Base-by-base conservation (phyloP, 2,329 filamentous ascomycete genomes). In the Penicillium paneum region DNA sequence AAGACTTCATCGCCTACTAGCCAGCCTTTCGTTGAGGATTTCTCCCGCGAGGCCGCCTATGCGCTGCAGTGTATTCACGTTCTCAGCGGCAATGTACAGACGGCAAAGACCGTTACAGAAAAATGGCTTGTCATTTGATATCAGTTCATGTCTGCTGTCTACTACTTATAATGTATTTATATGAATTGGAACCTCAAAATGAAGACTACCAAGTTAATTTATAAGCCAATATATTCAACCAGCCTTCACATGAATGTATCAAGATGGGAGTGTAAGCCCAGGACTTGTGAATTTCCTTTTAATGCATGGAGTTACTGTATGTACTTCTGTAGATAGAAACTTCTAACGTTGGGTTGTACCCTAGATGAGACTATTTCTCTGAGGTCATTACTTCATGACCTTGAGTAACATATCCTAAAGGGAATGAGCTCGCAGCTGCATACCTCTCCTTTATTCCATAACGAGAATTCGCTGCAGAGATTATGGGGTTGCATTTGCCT, bases 21-120 rank as follows among this genome's bases (percentile, higher is more conserved):
- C 12, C 57, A 47, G 8, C 60, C 51, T 8, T 63, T 71, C 52
- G 67, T 74, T 13, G 83, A 87, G 64, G 82, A 89, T 61, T 83
- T 89, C 62, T 81, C 81, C 8, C 74, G 78, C 8, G 89, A 93
- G 70, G 87, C 89, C 15, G 89, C 89, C n/a, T 86, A 86, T 72
- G 88, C 89, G 29, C 72, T 92, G 60, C 83, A 90, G 71, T 82
- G 78, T 29, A 83, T 91, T 46, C 87, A 87, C 68, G 78, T 82
- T 12, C 73, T 86, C 41, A 80, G 79, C 51, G 89, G 87, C 13
- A 86, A 91, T 70, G 68, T 80, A 15, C 75, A 79, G 53, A 78
- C 81, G 13, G 88, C 88, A 11, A 79, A 78, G 67, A 74, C 73
- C 26, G 73, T 92, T 47, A 86, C 86, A 5, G 79, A 83, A 58